Base-by-base conservation (phyloP, 2,329 filamentous ascomycete species). In the Scedosporium apiospermum region DNA sequence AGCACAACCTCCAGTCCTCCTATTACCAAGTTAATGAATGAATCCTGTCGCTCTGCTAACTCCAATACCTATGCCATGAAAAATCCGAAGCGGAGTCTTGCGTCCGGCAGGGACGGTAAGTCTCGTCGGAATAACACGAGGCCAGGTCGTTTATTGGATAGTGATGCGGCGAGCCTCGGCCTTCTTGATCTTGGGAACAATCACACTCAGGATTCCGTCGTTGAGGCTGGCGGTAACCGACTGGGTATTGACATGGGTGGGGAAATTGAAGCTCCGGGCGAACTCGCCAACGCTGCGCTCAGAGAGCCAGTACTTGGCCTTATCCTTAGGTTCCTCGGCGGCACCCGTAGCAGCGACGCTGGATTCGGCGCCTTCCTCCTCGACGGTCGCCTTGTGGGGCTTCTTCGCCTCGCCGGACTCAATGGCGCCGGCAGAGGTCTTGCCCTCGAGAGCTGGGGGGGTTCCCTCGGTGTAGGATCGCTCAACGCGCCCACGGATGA, bases 401-500 rank as follows among this genome's bases (percentile, higher is more conserved):
- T 75, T 74, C 65, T 72, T 73, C 66, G 67, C 68, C 26, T 75
- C 72, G 61, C 68, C 70, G 51, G 69, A 71, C 63, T 80, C 78
- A 44, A 79, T 76, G 66, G 76, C 71, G 53, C 57, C 57, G 6
- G 34, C 51, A 44, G 34, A 4, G 34, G 27, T 46, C 34, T 57
- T 44, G n/a, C n/a, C 57, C 27, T 63, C 61, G 61, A 63, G 18
- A 9, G 57, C 76, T 5, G 71, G 71, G 2, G 79, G 76, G 7
- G 78, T 79, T 64, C 82, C 82, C 46, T 84, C 75, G 64, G 83
- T 82, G 74, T 84, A 82, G 66, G 77, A 77, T 67, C 86, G 83
- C 75, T 92, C 89, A 63, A 85, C 81, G 66, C 80, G 84, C 70
- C 90, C 90, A 63, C 83, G 84, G 72, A 95, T 80, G 66, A 85